Conservation (phyloP, 176 grass and related monocot genomes). For the Saccharum officinarum region DNA sequence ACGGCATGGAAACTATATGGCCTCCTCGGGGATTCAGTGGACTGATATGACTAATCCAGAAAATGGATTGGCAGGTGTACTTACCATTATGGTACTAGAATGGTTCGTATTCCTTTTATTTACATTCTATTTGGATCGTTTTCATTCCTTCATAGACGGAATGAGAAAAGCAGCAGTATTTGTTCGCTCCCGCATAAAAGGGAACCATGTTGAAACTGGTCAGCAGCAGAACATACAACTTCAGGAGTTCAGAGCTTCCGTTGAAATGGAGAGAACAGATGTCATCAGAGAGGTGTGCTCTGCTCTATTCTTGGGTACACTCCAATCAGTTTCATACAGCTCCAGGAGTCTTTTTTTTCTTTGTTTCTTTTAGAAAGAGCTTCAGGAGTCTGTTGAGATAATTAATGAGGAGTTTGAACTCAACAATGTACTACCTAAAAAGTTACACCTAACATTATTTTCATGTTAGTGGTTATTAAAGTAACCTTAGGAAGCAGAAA, state of each 20-base stretch:
- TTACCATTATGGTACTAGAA: slow-evolving; percentile 74
- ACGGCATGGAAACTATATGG: slow-evolving; percentile 27
- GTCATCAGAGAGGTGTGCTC: slow-evolving; percentile 59
- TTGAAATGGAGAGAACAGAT: slow-evolving; percentile 56
- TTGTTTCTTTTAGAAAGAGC: neutral
- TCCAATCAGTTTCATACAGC: neutral
- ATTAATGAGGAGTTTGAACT: neutral
- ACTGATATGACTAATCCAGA: slow-evolving; percentile 50
- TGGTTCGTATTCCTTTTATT: slow-evolving; percentile 64
- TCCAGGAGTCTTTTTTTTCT: neutral
- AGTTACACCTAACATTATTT: neutral
- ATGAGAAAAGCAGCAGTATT: slow-evolving; percentile 34
- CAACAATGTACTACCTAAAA: neutral
- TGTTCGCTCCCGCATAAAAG: neutral
- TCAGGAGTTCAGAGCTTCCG: slow-evolving; percentile 52
- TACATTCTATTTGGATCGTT: slow-evolving; percentile 56
- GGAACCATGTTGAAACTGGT: slow-evolving; percentile 23
- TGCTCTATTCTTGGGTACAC: neutral
- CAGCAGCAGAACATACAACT: slow-evolving; percentile 37
- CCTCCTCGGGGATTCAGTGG: slow-evolving; percentile 62
- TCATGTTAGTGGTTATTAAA: neutral
- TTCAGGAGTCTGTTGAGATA: neutral
- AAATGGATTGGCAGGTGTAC: slow-evolving; percentile 60
- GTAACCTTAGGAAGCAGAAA: neutral
- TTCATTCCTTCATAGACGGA: slow-evolving; percentile 49